These are phyloP conservation scores for Ogataea zsoltii DNA, from an alignment of 805 yeast genomes.

Conservation along the genomic window DNA sequence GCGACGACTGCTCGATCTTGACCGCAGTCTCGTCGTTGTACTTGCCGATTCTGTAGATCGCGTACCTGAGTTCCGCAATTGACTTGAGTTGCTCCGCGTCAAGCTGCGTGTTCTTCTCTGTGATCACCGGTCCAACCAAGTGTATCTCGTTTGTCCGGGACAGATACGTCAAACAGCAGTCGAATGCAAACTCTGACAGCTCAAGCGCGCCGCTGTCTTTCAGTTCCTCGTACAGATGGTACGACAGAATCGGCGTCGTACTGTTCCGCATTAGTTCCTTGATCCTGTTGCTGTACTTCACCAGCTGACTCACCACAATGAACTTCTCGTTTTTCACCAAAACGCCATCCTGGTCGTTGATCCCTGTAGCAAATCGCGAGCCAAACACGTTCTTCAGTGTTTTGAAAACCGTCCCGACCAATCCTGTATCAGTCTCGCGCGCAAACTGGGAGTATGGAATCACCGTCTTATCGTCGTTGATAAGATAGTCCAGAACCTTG, in stretches of 20 bases:
- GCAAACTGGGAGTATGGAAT: conserved; percentile 24
- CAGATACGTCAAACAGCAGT: conserved; percentile 25
- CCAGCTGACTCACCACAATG: conserved; percentile 20
- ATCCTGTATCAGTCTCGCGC: conserved; percentile 10
- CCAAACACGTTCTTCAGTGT: neutral
- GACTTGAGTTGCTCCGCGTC: conserved; percentile 21
- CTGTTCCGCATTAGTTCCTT: conserved; percentile 2
- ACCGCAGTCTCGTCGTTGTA: conserved; percentile 18
- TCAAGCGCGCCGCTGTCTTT: neutral
- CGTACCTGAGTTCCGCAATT: conserved; percentile 30
- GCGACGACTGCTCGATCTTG: conserved; percentile 14
- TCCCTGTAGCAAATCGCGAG: conserved; percentile 7
- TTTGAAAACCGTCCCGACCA: conserved; percentile 15
- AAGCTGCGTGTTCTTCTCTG: conserved; percentile 10
- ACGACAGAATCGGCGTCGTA: conserved; percentile 15
- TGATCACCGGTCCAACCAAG: neutral
- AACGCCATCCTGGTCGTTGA: conserved; percentile 18
- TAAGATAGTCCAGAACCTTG: conserved; percentile 26
- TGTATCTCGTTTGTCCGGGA: conserved; percentile 12
- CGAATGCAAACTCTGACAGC: conserved; percentile 21
- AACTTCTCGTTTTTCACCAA: conserved; percentile 21
- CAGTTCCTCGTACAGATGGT: conserved; percentile 16
- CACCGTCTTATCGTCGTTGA: conserved; percentile 23
- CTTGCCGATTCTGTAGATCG: conserved; percentile 24
- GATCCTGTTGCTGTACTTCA: conserved; percentile 12